Base-by-base conservation (phyloP, 202 grass and related monocot genomes). In the Schoenoplectus triqueter region DNA sequence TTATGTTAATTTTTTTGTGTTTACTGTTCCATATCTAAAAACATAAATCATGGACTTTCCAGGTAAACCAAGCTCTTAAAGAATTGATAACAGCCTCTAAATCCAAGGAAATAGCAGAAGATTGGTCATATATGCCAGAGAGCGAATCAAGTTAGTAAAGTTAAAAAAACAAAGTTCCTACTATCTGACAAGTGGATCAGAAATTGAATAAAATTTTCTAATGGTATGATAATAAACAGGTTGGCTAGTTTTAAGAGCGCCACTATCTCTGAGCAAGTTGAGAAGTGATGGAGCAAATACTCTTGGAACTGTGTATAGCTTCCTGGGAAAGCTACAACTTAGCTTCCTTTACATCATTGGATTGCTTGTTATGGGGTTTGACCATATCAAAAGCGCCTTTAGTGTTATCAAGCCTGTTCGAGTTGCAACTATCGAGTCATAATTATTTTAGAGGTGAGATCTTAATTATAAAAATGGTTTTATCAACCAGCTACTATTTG, bases 341-440 rank as follows among this genome's bases (percentile, higher is more conserved):
- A 94, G 90, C 84, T 90, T 94, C 88, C 88, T 96, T 90, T 99
- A 91, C 86, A 69, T 99, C 64, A 86, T 96, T 87, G 96, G 96
- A 69, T 14, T 94, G 65, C 78, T 99, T 86, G 60, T 94, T 6
- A 94, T 92, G 92, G 91, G 89, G 66, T 96, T 91, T 86, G 87
- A 99, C 80, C 88, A 92, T 49, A 84, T 96, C 82, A 90, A 90
- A 87, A 96, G 93, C 84, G 74, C 85, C 79, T 81, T 94, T 46
- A 87, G 39, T 69, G 87, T 94, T 67, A 92, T 90, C 78, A 95
- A 93, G 88, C 96, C 96, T 52, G 92, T 91, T 73, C 92, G 89
- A 81, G 91, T 96, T 63, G 87, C 90, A 62, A 88, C 93, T 40
- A 69, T 92, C 3, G 89, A 96, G 52, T 90, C 91, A 47, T 92